A percentile compares a stretch with the other conserved stretches of the same genome.
phyloP scores from a whole-genome alignment of 768 basidiomycete genomes.

The Mycena alexandri region DNA sequence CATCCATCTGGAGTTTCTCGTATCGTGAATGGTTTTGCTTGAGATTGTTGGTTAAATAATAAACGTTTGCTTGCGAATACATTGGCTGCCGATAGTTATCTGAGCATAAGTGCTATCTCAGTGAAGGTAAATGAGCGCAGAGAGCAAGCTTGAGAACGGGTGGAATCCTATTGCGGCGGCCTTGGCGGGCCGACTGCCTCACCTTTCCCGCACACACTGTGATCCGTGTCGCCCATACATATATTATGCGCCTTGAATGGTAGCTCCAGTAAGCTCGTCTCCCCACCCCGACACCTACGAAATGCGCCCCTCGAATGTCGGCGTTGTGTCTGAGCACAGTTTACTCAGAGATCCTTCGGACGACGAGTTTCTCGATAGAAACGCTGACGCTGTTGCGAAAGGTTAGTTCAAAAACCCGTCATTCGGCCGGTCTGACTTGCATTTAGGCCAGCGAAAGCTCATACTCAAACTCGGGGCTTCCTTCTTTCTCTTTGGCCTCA shows the following conservation, averaged over 20 bases:
- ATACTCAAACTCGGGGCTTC: conserved; percentile 64
- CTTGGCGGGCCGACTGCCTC: no score
- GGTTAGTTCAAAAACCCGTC: not conserved
- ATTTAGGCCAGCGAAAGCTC: conserved; percentile 45
- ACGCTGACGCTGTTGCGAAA: conserved; percentile 15
- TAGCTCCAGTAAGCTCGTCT: conserved; percentile 25
- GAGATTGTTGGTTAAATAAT: no score
- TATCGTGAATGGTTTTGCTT: no score
- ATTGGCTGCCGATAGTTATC: no score
- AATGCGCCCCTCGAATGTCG: conserved; percentile 25
- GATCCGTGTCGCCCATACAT: no score
- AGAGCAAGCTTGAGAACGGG: no score
- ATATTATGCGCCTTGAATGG: conserved; percentile 33
- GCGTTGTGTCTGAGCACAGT: conserved; percentile 19
- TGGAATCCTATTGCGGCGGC: no score
- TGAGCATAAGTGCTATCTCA: no score
- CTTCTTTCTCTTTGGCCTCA: conserved; percentile 92
- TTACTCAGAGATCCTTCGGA: conserved; percentile 31
- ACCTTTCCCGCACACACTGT: no score
- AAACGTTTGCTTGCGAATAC: no score
- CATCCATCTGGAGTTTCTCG: no score
- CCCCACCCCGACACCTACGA: conserved; percentile 24
- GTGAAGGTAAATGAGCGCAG: no score
- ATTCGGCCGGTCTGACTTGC: conserved; percentile 1
- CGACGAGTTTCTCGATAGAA: conserved; percentile 22